Conservation (phyloP, 148 eudicot species). For the Cornus controversa region DNA sequence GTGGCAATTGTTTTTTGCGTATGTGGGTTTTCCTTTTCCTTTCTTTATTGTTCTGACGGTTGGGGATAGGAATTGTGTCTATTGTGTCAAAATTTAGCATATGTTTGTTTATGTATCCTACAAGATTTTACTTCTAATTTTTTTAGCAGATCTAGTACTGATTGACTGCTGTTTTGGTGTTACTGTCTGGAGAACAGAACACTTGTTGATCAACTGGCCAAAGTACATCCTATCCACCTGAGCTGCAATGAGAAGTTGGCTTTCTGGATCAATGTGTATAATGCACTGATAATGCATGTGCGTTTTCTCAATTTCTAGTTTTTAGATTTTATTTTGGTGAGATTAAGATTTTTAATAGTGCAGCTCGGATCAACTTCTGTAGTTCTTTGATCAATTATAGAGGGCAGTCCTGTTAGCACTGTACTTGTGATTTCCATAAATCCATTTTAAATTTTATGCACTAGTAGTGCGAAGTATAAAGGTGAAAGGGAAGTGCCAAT, state of each 20-base stretch:
- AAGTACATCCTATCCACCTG: constrained; percentile 15
- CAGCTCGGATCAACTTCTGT: constrained; percentile 6
- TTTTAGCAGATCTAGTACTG: background rate
- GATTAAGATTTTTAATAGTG: background rate
- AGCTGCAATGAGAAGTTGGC: constrained; percentile 20
- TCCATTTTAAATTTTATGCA: background rate
- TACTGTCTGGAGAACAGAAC: constrained; percentile 13
- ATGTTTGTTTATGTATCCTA: background rate
- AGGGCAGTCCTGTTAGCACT: background rate
- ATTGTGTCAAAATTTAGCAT: background rate
- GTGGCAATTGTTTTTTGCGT: background rate
- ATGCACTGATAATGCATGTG: constrained; percentile 27
- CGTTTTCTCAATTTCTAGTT: constrained; percentile 8
- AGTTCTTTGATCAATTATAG: background rate
- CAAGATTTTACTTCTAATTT: too few species aligned
- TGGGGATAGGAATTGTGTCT: background rate
- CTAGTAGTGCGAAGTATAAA: constrained; percentile 5
- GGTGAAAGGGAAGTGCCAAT: background rate
- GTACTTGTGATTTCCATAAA: background rate
- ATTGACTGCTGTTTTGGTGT: constrained; percentile 6
- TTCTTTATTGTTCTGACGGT: background rate
- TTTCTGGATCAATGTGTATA: constrained; percentile 24
- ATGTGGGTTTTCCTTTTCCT: background rate
- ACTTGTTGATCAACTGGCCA: constrained; percentile 21
- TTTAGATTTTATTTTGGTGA: constrained; percentile 1